Evolutionary conservation across 2,329 filamentous ascomycete species (phyloP).

Genomic region (Emergomyces africanus): DNA sequence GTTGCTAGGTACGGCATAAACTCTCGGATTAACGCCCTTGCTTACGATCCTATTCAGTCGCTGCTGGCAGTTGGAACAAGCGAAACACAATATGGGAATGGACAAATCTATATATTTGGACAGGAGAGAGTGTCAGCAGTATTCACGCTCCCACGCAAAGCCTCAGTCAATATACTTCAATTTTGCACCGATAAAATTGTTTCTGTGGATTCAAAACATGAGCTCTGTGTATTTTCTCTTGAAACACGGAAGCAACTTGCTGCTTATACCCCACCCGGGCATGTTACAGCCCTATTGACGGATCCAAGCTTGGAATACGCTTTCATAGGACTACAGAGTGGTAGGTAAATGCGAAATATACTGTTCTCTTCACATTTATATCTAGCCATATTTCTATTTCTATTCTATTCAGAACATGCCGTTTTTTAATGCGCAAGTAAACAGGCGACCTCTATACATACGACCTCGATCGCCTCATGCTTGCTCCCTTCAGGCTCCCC

Average conservation of each 20-base stretch:
- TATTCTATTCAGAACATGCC: background rate
- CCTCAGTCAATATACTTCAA: conserved; percentile 63
- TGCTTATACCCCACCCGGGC: conserved; percentile 62
- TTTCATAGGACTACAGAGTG: conserved; percentile 68
- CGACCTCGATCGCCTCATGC: conserved; percentile 68
- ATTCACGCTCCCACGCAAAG: conserved; percentile 56
- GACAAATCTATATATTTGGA: conserved; percentile 82
- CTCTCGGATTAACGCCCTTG: conserved; percentile 61
- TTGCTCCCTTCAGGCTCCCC: conserved; percentile 68
- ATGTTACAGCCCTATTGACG: conserved; percentile 59
- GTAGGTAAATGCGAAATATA: conserved; percentile 21
- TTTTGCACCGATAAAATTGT: conserved; percentile 81
- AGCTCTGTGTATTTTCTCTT: conserved; percentile 72
- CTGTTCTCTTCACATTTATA: background rate
- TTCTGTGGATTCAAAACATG: conserved; percentile 73
- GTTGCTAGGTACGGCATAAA: conserved; percentile 70
- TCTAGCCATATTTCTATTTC: background rate
- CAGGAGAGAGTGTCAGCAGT: conserved; percentile 66
- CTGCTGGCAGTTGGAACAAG: conserved; percentile 84
- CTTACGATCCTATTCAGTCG: conserved; percentile 89
- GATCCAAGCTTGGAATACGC: conserved; percentile 92
- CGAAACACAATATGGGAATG: conserved; percentile 71
- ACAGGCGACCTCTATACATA: conserved; percentile 75
- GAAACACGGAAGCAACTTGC: conserved; percentile 53
- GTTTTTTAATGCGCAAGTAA: background rate